Conservation (phyloP, 2,329 filamentous ascomycete genomes). For the Sporothrix globosa region DNA sequence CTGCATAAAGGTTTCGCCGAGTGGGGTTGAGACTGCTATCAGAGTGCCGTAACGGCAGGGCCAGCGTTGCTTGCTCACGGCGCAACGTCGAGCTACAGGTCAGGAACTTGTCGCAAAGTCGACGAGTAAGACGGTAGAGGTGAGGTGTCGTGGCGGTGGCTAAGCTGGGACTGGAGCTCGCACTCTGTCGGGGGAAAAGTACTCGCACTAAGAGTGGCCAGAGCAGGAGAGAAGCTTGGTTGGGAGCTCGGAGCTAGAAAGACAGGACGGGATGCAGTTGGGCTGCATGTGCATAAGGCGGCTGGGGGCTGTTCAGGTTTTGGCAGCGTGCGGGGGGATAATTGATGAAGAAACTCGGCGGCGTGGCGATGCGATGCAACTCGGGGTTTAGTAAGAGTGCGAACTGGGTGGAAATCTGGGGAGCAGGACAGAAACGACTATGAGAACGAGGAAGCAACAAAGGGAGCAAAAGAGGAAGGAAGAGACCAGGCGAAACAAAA, state of each 20-base stretch:
- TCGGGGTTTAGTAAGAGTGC: slow-evolving; percentile 8
- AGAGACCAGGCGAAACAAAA: neutral
- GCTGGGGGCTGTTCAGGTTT: neutral
- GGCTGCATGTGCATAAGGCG: slow-evolving; percentile 19
- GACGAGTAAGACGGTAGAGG: neutral
- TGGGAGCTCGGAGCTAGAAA: neutral
- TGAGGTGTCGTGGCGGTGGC: neutral
- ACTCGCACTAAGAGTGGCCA: slow-evolving; percentile 3
- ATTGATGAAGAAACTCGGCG: neutral
- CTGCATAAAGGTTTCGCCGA: neutral
- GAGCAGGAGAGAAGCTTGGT: neutral
- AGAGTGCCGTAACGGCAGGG: neutral
- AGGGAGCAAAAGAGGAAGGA: neutral
- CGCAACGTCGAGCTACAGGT: neutral
- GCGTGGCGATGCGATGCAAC: slow-evolving; percentile 12
- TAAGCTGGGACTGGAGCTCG: neutral
- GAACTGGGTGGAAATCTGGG: neutral
- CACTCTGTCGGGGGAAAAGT: neutral
- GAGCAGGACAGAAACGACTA: too few relatives aligned
- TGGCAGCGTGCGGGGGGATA: neutral
- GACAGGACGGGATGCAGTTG: neutral
- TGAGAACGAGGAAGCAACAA: neutral
- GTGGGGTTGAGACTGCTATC: neutral
- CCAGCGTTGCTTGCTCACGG: neutral
- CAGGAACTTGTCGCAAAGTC: neutral